Base-by-base conservation (phyloP, 73 alveolate species). In the Breviolum minutum region DNA sequence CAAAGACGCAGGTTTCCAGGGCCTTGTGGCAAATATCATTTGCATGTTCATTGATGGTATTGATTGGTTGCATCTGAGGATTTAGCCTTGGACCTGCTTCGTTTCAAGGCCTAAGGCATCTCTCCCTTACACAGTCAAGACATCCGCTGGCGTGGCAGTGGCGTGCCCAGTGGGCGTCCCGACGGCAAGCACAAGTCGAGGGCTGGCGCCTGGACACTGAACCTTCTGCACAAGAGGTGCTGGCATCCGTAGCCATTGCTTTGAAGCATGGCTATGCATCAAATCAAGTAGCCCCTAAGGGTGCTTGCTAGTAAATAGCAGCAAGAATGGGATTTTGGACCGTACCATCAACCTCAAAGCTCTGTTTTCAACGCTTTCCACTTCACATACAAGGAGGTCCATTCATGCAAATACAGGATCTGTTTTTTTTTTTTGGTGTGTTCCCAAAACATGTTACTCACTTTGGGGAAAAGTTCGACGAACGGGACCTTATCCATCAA, bases 211-310 rank as follows among this genome's bases (percentile, higher is more conserved):
- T 27, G 73, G 76, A 70, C 22, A 14, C 76, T 26, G 97, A 90
- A 76, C 97, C 97, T 7, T 71, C 88, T 26, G 97, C 97, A 22
- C 88, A 29, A 76, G 87, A 29, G 30, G 97, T 90, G 77, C 24
- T 73, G 88, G 83, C 88, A 6, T 90, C 88, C 88, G 26, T 8
- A 24, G 61, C 80, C 29, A 20, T 69, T 12, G 64, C n/a, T 32
- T 54, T 89, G 96, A 64, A 19, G 66, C 95, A 10, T 30, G 74
- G 73, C 87, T n/a, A 27, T 22, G 87, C 22, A 32, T 24, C 24
- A 63, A 63, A 79, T 30, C 10, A 63, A 32, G 10, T 29, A 13
- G 87, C 63, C 19, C 24, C 61, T 7, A 27, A 29, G 60, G 86
- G 22, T 20, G 63, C 63, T 27, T 29, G 86, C 16, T 27, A 29